Evolutionary conservation across 192 early-diverging fungal genomes (phyloP).

Genomic region (Spinellus fusiger): DNA sequence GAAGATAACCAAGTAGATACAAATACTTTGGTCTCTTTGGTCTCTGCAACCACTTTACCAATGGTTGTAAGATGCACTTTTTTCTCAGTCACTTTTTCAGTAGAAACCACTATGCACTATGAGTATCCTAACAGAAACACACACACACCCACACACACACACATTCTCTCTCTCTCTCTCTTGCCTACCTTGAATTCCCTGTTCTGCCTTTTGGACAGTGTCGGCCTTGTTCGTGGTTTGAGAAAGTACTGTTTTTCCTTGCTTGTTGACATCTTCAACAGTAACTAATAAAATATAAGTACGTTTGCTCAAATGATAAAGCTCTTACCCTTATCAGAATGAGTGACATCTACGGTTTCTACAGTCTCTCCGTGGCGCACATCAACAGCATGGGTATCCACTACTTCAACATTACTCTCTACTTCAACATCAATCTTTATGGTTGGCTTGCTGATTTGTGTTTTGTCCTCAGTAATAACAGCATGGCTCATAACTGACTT

Average conservation of each 20-base stretch:
- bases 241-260: too few relatives aligned
- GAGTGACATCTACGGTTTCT: too few relatives aligned
- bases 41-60: background rate
- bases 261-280: too few relatives aligned
- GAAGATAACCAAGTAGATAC: conserved; percentile 7
- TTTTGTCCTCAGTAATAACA: conserved; percentile 3
- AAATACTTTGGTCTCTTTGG: conserved; percentile 3
- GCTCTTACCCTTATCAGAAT: too few relatives aligned
- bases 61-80: background rate
- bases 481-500: conserved; percentile 3
- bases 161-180: background rate
- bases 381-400: background rate
- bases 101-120: too few relatives aligned
- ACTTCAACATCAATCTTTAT: conserved; percentile 1
- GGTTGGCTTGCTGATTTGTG: background rate
- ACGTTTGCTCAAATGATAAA: too few relatives aligned
- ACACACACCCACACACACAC: too few relatives aligned
- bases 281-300: too few relatives aligned
- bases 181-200: background rate
- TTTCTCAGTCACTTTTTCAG: background rate
- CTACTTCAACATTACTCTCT: background rate
- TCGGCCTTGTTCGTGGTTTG: background rate
- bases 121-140: too few relatives aligned
- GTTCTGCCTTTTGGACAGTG: background rate
- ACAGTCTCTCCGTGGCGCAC: background rate